These are phyloP conservation scores for Xylaria sp. DNA, from an alignment of 2,329 filamentous ascomycete species.

Conservation along the genomic window DNA sequence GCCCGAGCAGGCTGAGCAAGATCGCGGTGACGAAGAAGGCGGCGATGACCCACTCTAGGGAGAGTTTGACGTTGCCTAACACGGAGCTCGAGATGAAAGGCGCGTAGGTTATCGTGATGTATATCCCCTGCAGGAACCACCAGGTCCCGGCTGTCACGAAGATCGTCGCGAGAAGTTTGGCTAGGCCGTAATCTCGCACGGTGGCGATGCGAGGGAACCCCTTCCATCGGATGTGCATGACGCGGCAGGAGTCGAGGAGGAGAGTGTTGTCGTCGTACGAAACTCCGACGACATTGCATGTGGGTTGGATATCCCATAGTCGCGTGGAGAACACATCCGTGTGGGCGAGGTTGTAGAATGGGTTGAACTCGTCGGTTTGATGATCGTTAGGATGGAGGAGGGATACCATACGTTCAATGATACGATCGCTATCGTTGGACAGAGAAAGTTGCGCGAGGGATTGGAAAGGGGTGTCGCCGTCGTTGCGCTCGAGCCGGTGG, in stretches of 20 bases:
- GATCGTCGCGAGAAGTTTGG: constrained; percentile 27
- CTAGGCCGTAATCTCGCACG: constrained; percentile 21
- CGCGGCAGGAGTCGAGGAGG: constrained; percentile 48
- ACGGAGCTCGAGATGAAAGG: constrained; percentile 24
- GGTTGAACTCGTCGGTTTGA: constrained; percentile 20
- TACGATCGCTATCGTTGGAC: constrained; percentile 48
- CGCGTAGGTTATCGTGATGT: constrained; percentile 32
- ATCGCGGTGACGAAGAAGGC: constrained; percentile 30
- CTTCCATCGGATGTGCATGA: constrained; percentile 50
- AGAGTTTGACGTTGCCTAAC: not conserved
- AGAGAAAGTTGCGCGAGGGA: constrained; percentile 49
- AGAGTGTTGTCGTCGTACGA: constrained; percentile 47
- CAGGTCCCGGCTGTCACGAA: constrained; percentile 36
- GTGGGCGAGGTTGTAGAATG: constrained; percentile 40
- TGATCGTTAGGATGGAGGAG: constrained; percentile 39
- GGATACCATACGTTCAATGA: constrained; percentile 50
- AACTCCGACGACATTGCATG: constrained; percentile 49
- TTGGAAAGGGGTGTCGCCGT: constrained; percentile 46
- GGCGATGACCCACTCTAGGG: constrained; percentile 24
- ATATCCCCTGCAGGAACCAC: constrained; percentile 36
- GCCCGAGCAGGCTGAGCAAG: constrained; percentile 37
- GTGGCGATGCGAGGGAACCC: constrained; percentile 44
- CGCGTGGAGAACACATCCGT: constrained; percentile 46
- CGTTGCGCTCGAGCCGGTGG: constrained; percentile 42
- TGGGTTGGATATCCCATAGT: constrained; percentile 50